These are phyloP conservation scores for Juncus inflexus DNA, from an alignment of 176 grass and related monocot genomes.

Conservation along the genomic window DNA sequence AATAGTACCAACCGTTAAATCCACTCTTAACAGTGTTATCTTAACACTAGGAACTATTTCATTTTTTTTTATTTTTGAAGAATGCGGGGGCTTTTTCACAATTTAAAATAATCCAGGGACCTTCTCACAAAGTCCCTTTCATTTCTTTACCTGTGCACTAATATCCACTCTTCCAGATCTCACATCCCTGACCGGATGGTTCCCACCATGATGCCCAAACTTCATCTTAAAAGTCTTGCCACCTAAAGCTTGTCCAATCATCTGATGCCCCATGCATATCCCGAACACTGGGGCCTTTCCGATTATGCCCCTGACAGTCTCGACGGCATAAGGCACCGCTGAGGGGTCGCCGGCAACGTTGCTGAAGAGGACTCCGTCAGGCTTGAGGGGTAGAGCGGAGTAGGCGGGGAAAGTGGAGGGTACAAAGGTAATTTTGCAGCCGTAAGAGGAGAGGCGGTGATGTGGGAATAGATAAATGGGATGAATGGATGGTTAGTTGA, in stretches of 20 bases:
- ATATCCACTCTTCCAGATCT: constrained; percentile 83
- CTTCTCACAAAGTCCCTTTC: no score
- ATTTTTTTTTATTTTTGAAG: no score
- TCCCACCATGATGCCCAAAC: constrained; percentile 98
- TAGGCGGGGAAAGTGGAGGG: constrained; percentile 87
- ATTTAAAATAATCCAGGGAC: no score
- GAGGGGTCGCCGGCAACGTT: constrained; percentile 95
- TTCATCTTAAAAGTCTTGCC: constrained; percentile 99
- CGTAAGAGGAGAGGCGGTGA: constrained; percentile 81
- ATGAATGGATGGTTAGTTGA: no score
- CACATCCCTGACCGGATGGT: constrained; percentile 82
- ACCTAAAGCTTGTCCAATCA: constrained; percentile 94
- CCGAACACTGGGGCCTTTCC: constrained; percentile 90
- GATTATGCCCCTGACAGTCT: constrained; percentile 84
- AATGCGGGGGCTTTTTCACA: no score
- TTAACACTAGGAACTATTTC: no score
- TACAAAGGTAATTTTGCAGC: constrained; percentile 94
- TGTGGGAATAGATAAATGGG: no score
- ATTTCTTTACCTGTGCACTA: constrained; percentile 74
- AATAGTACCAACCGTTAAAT: no score
- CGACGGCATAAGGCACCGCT: constrained; percentile 93
- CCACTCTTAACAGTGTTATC: no score
- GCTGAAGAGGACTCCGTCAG: constrained; percentile 96
- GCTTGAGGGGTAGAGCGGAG: constrained; percentile 62
- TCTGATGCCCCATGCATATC: constrained; percentile 97